Evolutionary conservation across 306 rosid genomes (phyloP).

Genomic region (Cyclanthera cordifolia): DNA sequence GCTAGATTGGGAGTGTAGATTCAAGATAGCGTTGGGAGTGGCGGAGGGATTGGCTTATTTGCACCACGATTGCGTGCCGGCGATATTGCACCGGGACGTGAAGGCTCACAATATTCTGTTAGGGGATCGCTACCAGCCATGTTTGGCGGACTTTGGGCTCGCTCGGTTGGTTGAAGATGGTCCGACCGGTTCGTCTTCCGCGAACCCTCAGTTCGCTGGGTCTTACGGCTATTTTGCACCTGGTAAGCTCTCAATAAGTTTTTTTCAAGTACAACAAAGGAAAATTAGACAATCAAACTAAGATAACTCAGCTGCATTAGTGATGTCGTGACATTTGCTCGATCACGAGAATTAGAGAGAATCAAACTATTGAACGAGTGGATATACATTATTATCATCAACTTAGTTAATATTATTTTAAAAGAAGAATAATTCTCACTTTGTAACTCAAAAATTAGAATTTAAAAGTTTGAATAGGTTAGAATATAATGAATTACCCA

Average conservation of each 20-base stretch:
- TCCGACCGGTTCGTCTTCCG: slow-evolving; percentile 35
- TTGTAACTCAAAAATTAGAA: no score
- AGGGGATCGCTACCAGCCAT: slow-evolving; percentile 61
- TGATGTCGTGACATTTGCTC: no score
- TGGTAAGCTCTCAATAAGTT: slow-evolving; percentile 19
- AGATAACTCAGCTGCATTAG: no score
- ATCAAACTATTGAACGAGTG: no score
- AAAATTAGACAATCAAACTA: no score
- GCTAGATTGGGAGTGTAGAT: slow-evolving; percentile 77
- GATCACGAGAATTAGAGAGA: no score
- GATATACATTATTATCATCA: no score
- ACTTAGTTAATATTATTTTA: no score
- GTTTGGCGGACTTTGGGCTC: slow-evolving; percentile 87
- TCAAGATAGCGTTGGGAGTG: slow-evolving; percentile 73
- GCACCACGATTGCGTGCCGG: slow-evolving; percentile 82
- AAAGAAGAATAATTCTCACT: no score
- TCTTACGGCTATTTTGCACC: slow-evolving; percentile 98
- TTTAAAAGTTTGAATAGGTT: no score
- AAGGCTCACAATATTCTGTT: slow-evolving; percentile 62
- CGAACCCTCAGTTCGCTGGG: slow-evolving; percentile 72
- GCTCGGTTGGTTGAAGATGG: slow-evolving; percentile 70
- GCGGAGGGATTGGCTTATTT: slow-evolving; percentile 80
- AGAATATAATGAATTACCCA: no score
- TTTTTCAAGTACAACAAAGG: no score
- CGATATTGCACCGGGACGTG: slow-evolving; percentile 92